These are phyloP conservation scores for Linnemannia exigua DNA, from an alignment of 192 early-diverging fungal species.

Conservation along the genomic window DNA sequence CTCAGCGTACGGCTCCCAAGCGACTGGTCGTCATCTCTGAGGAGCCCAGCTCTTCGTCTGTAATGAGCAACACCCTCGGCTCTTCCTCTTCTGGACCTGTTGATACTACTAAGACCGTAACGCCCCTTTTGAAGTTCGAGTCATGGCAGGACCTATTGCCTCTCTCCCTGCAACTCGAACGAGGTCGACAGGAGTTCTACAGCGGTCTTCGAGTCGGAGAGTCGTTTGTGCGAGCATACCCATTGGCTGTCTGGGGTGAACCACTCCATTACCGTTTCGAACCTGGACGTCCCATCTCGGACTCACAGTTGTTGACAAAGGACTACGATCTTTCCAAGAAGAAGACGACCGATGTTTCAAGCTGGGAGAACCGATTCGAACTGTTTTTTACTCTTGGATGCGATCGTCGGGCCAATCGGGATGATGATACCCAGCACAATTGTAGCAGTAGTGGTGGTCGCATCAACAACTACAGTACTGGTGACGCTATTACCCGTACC, in stretches of 20 bases:
- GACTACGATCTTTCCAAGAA: slow-evolving; percentile 6
- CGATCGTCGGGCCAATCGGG: slow-evolving; percentile 15
- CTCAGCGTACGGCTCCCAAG: slow-evolving; percentile 29
- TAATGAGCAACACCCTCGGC: background rate
- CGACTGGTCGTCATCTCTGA: slow-evolving; percentile 32
- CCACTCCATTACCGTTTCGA: slow-evolving; percentile 43
- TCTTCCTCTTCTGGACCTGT: background rate
- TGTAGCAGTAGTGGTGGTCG: background rate
- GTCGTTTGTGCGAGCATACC: slow-evolving; percentile 45
- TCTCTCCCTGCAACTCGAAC: slow-evolving; percentile 39
- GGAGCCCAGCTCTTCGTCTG: background rate
- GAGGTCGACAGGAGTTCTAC: slow-evolving; percentile 38
- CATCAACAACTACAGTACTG: background rate
- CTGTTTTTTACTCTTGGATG: slow-evolving; percentile 25
- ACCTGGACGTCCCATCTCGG: slow-evolving; percentile 35
- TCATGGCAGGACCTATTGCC: slow-evolving; percentile 49
- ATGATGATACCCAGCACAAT: background rate
- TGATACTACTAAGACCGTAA: background rate
- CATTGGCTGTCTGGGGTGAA: slow-evolving; percentile 43
- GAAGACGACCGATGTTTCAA: slow-evolving; percentile 30
- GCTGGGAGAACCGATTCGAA: slow-evolving; percentile 43
- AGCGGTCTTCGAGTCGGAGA: slow-evolving; percentile 39
- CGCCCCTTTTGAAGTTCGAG: background rate
- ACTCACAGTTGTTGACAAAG: slow-evolving; percentile 10
- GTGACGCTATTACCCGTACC: background rate